Percentiles rank a stretch among this genome's conserved stretches.
Conservation (phyloP, 192 early-diverging fungal genomes). For the Backusella macrospora region DNA sequence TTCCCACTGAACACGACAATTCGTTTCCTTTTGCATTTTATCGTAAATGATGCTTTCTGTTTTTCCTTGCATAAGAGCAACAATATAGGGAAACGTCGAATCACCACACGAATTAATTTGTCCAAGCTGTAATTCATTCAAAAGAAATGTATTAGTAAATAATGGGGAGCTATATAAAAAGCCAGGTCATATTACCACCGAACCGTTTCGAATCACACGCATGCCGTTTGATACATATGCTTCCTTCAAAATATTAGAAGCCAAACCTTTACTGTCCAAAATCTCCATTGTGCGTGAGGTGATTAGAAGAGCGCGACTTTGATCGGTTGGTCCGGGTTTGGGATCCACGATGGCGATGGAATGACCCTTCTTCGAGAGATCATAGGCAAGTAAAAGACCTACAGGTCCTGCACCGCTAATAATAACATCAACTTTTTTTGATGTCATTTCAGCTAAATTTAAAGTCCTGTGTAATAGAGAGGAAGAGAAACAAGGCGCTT, state of each 20-base stretch:
- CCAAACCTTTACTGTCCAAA: neutral
- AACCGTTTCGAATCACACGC: neutral
- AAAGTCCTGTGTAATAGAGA: too few species aligned
- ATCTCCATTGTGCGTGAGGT: slow-evolving; percentile 24
- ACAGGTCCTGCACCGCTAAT: slow-evolving; percentile 33
- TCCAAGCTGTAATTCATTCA: neutral
- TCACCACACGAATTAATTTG: slow-evolving; percentile 13
- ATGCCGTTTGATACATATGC: neutral
- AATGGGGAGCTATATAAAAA: neutral
- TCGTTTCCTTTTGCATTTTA: neutral
- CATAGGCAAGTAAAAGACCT: slow-evolving; percentile 25
- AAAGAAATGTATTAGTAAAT: neutral
- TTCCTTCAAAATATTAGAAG: neutral
- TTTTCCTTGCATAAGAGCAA: slow-evolving; percentile 21
- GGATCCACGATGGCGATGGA: slow-evolving; percentile 13
- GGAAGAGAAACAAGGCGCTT: too few species aligned
- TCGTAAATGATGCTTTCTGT: slow-evolving; percentile 15
- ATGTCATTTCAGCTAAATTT: too few species aligned
- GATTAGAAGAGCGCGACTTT: slow-evolving; percentile 24
- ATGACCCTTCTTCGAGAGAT: slow-evolving; percentile 19
- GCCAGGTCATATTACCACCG: neutral
- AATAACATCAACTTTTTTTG: slow-evolving; percentile 7
- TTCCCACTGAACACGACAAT: slow-evolving; percentile 5
- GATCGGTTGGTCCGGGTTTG: neutral
- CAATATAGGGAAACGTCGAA: slow-evolving; percentile 20